Percentiles rank a stretch among this genome's conserved stretches.
These are phyloP conservation scores for Ulota crispa DNA, from an alignment of 225 moss, liverwort and hornwort genomes.

Conservation along the genomic window DNA sequence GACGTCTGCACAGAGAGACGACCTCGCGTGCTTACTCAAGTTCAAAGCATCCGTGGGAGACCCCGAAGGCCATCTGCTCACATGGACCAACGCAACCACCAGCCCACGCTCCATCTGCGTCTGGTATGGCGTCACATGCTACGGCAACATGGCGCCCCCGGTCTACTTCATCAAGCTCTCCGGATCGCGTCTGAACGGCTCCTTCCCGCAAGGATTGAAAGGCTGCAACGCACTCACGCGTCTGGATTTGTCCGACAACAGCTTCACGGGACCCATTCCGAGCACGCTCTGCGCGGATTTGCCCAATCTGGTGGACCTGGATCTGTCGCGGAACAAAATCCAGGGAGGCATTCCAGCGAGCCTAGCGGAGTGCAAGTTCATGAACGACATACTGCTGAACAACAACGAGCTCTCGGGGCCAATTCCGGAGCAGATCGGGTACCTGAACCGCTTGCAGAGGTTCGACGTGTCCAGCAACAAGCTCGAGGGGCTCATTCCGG, in stretches of 20 bases:
- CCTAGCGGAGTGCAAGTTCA: conserved; percentile 58
- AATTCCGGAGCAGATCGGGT: conserved; percentile 67
- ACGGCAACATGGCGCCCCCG: conserved; percentile 48
- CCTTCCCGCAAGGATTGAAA: conserved; percentile 67
- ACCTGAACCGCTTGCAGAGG: conserved; percentile 54
- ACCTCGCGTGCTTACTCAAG: conserved; percentile 62
- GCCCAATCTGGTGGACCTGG: conserved; percentile 60
- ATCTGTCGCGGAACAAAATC: conserved; percentile 61
- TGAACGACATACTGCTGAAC: conserved; percentile 69
- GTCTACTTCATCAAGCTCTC: conserved; percentile 70
- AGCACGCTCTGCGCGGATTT: conserved; percentile 64
- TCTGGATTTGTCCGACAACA: conserved; percentile 75
- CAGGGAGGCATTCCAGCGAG: conserved; percentile 52
- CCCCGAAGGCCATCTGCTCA: conserved; percentile 46
- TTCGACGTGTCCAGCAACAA: conserved; percentile 79
- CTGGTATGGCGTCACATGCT: conserved; percentile 70
- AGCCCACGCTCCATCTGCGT: conserved; percentile 49
- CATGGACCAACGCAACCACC: conserved; percentile 49
- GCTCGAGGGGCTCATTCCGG: conserved; percentile 61
- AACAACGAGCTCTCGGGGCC: conserved; percentile 62
- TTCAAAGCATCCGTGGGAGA: conserved; percentile 78
- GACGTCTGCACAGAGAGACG: conserved; percentile 36
- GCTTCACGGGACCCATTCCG: conserved; percentile 76
- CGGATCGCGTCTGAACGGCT: conserved; percentile 52
- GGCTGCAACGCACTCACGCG: conserved; percentile 58